These are phyloP conservation scores for Pyrenochaeta sp. DNA, from an alignment of 2,329 filamentous ascomycete genomes.

Conservation along the genomic window DNA sequence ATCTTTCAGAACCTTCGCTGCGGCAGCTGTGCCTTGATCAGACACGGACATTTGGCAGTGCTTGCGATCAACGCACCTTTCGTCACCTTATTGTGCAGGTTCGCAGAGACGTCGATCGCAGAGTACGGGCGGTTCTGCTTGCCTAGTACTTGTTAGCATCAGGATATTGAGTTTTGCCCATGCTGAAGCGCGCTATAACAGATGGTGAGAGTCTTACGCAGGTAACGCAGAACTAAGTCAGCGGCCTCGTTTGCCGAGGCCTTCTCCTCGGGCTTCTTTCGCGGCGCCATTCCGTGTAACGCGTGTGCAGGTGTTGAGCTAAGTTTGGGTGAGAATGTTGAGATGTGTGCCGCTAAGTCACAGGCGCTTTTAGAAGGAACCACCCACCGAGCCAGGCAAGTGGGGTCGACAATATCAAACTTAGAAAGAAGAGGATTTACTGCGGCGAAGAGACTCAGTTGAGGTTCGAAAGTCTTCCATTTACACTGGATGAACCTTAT, in stretches of 20 bases:
- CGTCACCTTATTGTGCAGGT: slow-evolving; percentile 68
- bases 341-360: slow-evolving; percentile 9
- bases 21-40: slow-evolving; percentile 56
- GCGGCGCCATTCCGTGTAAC: slow-evolving; percentile 41
- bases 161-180: neutral
- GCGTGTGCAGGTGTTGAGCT: neutral
- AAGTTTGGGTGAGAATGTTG: neutral
- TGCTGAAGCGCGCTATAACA: neutral
- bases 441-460: neutral
- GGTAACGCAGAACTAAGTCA: slow-evolving; percentile 59
- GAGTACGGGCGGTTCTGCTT: slow-evolving; percentile 65
- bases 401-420: slow-evolving; percentile 2
- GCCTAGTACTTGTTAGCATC: slow-evolving; percentile 41
- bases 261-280: slow-evolving; percentile 50
- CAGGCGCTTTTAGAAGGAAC: slow-evolving; percentile 16
- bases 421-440: neutral
- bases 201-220: slow-evolving; percentile 52
- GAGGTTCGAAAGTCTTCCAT: neutral
- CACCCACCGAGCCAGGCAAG: slow-evolving; percentile 12
- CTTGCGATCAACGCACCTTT: slow-evolving; percentile 54
- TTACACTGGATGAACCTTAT: neutral
- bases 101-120: slow-evolving; percentile 66
- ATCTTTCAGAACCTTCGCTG: slow-evolving; percentile 69
- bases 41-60: slow-evolving; percentile 5
- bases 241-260: slow-evolving; percentile 47